Percentiles rank a stretch among this genome's conserved stretches.
Evolutionary conservation across 2,329 filamentous ascomycete genomes (phyloP).

Genomic region (Orbilia oligospora): DNA sequence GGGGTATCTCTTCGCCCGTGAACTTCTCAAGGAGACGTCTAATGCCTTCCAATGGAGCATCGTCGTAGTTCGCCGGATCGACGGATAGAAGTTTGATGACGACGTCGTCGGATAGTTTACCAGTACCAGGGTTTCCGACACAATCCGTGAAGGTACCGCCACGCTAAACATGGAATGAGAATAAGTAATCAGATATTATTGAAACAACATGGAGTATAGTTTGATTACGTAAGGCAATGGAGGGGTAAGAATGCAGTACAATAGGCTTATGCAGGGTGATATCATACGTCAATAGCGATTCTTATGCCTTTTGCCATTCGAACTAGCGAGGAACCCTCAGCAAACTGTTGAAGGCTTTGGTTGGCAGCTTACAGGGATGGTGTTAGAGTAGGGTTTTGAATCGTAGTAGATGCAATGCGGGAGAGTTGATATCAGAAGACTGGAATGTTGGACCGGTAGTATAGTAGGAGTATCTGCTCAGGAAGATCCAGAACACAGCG

Average conservation of each 20-base stretch:
- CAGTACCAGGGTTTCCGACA: slow-evolving; percentile 82
- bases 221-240: slow-evolving; percentile 32
- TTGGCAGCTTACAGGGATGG: slow-evolving; percentile 18
- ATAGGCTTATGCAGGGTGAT: slow-evolving; percentile 34
- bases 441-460: slow-evolving; percentile 18
- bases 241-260: not conserved
- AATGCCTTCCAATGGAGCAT: slow-evolving; percentile 92
- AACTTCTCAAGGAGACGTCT: slow-evolving; percentile 86
- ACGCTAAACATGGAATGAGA: slow-evolving; percentile 69
- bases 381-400: slow-evolving; percentile 26
- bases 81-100: slow-evolving; percentile 91
- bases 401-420: not conserved
- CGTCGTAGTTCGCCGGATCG: slow-evolving; percentile 89
- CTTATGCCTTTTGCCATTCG: slow-evolving; percentile 64
- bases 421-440: slow-evolving; percentile 8
- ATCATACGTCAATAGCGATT: slow-evolving; percentile 64
- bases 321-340: slow-evolving; percentile 29
- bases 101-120: slow-evolving; percentile 79
- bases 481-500: not conserved
- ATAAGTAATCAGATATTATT: slow-evolving; percentile 40
- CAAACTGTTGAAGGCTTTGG: slow-evolving; percentile 22
- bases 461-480: slow-evolving; percentile 4
- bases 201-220: slow-evolving; percentile 15
- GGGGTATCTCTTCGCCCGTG: slow-evolving; percentile 80
- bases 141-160: slow-evolving; percentile 95